phyloP scores from a whole-genome alignment of 1,284 basidiomycete species.

The Vanrija sp. region DNA sequence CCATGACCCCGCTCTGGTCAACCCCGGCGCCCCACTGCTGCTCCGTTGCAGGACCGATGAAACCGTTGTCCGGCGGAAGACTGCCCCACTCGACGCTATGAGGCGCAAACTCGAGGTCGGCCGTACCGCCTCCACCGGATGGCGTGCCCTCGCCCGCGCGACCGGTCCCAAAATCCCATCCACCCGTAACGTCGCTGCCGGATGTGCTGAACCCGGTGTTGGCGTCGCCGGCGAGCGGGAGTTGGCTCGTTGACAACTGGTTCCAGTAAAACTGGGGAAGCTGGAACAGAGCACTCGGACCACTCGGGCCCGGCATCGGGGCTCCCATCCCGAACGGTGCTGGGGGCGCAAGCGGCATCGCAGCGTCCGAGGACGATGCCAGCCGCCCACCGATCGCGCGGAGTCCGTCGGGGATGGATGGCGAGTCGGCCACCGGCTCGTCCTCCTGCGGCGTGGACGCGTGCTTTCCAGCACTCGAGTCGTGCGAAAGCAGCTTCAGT shows the following conservation, averaged over 20 bases:
- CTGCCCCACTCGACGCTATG: no score
- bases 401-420: conserved; percentile 15
- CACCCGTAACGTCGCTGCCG: no score
- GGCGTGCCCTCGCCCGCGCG: no score
- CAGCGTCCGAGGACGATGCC: conserved; percentile 2
- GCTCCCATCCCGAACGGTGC: neutral
- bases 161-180: no score
- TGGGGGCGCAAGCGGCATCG: neutral
- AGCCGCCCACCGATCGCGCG: conserved; percentile 20
- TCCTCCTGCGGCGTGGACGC: conserved; percentile 3
- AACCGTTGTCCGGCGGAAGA: no score
- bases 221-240: neutral
- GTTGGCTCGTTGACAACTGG: conserved; percentile 17
- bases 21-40: neutral
- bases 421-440: conserved; percentile 1
- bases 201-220: neutral
- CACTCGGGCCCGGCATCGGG: no score
- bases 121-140: no score
- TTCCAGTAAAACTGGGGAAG: conserved; percentile 41
- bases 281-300: conserved; percentile 21
- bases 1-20: neutral
- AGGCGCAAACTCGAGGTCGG: no score
- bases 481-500: conserved; percentile 17
- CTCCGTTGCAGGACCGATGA: neutral
- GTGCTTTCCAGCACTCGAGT: conserved; percentile 4